A percentile compares a stretch with the other conserved stretches of the same genome.
Conservation (phyloP, 768 basidiomycete species). For the Calvatia gigantea region DNA sequence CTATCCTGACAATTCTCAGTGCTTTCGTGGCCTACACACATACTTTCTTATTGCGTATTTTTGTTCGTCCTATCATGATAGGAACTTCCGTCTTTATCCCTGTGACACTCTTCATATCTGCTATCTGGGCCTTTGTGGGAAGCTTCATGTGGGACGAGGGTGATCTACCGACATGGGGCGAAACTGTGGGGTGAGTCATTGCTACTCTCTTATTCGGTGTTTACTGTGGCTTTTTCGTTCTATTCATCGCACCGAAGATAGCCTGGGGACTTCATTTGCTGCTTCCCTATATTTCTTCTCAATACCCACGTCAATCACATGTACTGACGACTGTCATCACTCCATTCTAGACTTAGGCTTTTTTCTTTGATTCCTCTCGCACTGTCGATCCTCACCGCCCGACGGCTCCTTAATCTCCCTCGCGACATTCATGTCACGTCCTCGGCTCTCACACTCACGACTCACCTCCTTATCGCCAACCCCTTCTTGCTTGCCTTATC, state of each 20-base stretch:
- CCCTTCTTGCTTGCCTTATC: constrained; percentile 76
- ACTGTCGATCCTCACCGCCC: constrained; percentile 66
- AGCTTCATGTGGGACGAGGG: constrained; percentile 62
- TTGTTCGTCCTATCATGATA: constrained; percentile 82
- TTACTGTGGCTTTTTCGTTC: not conserved
- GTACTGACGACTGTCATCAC: constrained; percentile 12
- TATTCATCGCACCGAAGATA: not conserved
- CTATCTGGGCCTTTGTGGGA: constrained; percentile 78
- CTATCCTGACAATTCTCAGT: constrained; percentile 67
- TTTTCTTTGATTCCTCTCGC: constrained; percentile 75
- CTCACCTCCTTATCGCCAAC: constrained; percentile 64
- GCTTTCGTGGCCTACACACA: constrained; percentile 71
- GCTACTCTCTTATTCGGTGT: not conserved
- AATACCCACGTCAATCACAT: not conserved
- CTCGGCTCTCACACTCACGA: constrained; percentile 54
- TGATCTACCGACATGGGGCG: constrained; percentile 71
- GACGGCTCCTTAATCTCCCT: constrained; percentile 70
- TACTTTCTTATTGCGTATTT: constrained; percentile 72
- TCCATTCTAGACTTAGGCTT: constrained; percentile 59
- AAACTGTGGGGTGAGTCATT: constrained; percentile 66
- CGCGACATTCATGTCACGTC: constrained; percentile 67
- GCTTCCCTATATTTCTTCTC: not conserved
- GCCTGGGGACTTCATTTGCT: not conserved
- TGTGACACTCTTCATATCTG: constrained; percentile 66
- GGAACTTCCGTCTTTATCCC: constrained; percentile 76